A percentile compares a stretch with the other conserved stretches of the same genome.
These are phyloP conservation scores for Shiraia sp. DNA, from an alignment of 2,329 filamentous ascomycete genomes.

Conservation along the genomic window DNA sequence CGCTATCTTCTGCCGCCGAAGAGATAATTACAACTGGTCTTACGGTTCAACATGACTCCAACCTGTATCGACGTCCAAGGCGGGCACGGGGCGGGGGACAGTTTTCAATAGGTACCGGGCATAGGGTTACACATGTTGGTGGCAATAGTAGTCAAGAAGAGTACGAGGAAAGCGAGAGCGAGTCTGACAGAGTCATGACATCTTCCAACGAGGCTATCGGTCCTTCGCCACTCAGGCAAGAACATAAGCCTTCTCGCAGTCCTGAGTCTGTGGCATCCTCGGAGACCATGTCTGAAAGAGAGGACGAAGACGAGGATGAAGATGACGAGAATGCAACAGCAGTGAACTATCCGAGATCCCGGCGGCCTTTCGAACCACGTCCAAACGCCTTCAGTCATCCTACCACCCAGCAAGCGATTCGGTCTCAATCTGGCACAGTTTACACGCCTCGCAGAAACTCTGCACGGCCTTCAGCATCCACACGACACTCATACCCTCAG, in stretches of 20 bases:
- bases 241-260: constrained; percentile 29
- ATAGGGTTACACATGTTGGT: constrained; percentile 49
- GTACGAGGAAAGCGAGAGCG: constrained; percentile 90
- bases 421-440: constrained; percentile 51
- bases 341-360: constrained; percentile 64
- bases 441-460: constrained; percentile 48
- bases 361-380: constrained; percentile 74
- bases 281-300: constrained; percentile 42
- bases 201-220: constrained; percentile 64
- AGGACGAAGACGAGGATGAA: constrained; percentile 51
- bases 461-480: constrained; percentile 26
- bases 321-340: constrained; percentile 83
- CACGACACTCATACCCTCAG: constrained; percentile 50
- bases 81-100: constrained; percentile 36
- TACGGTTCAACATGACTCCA: constrained; percentile 69
- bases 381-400: constrained; percentile 92
- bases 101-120: constrained; percentile 39
- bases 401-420: constrained; percentile 52
- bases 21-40: constrained; percentile 91
- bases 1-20: constrained; percentile 79
- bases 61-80: constrained; percentile 63
- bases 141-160: constrained; percentile 89
- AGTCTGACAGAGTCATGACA: constrained; percentile 73
- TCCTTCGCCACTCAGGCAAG: constrained; percentile 39
- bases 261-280: constrained; percentile 41